A percentile compares a stretch with the other conserved stretches of the same genome.
Evolutionary conservation across 2,329 filamentous ascomycete species (phyloP).

Genomic region (Alternaria sp.): DNA sequence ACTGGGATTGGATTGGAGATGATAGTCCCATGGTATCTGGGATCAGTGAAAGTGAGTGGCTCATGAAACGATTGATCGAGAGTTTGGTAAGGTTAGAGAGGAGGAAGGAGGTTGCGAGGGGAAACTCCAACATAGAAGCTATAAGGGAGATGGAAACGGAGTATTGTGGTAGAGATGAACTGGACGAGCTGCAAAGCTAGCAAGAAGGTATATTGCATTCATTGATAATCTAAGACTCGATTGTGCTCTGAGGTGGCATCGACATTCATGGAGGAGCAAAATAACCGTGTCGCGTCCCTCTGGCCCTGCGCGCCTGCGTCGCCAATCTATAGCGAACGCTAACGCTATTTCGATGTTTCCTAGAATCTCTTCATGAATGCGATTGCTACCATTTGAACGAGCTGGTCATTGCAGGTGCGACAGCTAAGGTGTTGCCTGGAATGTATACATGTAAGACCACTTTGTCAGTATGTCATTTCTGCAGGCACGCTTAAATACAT

Average conservation of each 20-base stretch:
- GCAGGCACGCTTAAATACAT: neutral
- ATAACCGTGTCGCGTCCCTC: neutral
- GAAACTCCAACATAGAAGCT: neutral
- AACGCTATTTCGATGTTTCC: neutral
- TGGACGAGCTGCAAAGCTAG: neutral
- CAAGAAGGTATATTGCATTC: neutral
- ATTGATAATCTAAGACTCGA: neutral
- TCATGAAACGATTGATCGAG: slow-evolving; percentile 71
- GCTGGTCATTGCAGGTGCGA: neutral
- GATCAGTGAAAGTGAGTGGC: slow-evolving; percentile 70
- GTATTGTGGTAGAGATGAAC: neutral
- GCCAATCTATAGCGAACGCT: neutral
- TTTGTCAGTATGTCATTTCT: neutral
- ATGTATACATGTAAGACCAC: neutral
- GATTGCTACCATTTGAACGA: neutral
- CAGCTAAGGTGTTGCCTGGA: neutral
- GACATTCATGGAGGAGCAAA: neutral
- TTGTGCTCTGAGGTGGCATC: neutral
- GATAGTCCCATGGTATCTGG: slow-evolving; percentile 72
- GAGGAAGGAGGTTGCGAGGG: slow-evolving; percentile 27
- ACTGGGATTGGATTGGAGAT: slow-evolving; percentile 78
- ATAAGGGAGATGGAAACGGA: slow-evolving; percentile 10
- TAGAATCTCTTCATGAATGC: neutral
- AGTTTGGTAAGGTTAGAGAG: slow-evolving; percentile 59
- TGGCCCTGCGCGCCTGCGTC: neutral